Base-by-base conservation (phyloP, 495 filamentous ascomycete species). In the Annulohypoxylon stygium region DNA sequence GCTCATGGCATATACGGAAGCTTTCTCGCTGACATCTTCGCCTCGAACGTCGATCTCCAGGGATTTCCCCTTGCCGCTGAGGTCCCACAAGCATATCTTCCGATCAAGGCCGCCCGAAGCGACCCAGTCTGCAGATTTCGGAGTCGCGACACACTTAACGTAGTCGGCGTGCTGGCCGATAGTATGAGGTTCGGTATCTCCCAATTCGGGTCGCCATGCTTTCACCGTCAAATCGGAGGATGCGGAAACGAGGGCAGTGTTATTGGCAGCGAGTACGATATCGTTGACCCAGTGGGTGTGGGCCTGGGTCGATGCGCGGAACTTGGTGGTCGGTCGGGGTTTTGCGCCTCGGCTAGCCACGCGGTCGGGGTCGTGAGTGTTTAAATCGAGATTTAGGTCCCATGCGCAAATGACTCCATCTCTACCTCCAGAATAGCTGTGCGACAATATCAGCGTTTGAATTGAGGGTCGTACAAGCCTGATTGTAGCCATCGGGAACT, bases 211-310 rank as follows among this genome's bases (percentile, higher is more conserved):
- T 68, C 95, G 89, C 96, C 96, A 99, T 78, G 97, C 85, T 80
- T 97, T 93, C 55, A 99, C 95, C 9, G 93, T 95, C 34, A 97
- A 90, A 81, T 99, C 96, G 11, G 97, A 98, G 4, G 96, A 98
- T 20, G 94, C 95, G 10, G 97, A 97, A 7, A 98, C 92, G 10
- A 99, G 84, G 6, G 93, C 93, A 16, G 90, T 87, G 78, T 97
- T 93, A 57, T 91, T 89, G 74, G 94, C 87, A 30, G 92, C 90
- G 61, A 98, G 88, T n/a, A 90, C 89, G 67, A 99, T 93, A 76
- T 98, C 95, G 78, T 98, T 98, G 79, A 99, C 92, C 96, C 96
- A 98, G 81, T 98, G 95, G 30, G 95, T 98, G 79, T 99, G 96
- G 11, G 96, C 97, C 76, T 98, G 94, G n/a, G 95, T 93, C 80